Conservation (phyloP, 768 basidiomycete species). For the Serendipita sp. region DNA sequence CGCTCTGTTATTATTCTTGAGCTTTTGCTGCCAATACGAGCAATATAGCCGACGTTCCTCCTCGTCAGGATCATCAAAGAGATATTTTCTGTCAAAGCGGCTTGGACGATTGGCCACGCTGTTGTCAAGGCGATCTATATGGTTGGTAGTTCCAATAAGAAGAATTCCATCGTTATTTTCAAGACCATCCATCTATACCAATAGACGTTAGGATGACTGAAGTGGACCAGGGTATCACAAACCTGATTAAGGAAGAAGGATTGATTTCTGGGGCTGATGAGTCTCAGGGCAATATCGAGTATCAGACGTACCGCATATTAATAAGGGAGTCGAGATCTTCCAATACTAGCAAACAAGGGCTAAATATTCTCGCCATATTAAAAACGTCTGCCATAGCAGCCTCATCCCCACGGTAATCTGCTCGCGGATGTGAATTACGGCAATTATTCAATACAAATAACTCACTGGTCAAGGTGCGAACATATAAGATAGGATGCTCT, state of each 20-base stretch:
- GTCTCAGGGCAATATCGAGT: neutral
- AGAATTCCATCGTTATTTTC: slow-evolving; percentile 67
- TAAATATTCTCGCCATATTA: slow-evolving; percentile 47
- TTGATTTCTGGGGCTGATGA: slow-evolving; percentile 34
- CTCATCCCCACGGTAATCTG: slow-evolving; percentile 49
- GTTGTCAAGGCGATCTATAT: slow-evolving; percentile 65
- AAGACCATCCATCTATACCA: slow-evolving; percentile 37
- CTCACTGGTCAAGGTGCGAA: slow-evolving; percentile 63
- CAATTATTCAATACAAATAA: neutral
- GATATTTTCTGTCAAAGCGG: slow-evolving; percentile 80
- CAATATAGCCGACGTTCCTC: slow-evolving; percentile 53
- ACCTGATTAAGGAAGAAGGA: slow-evolving; percentile 82
- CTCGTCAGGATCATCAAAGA: slow-evolving; percentile 54
- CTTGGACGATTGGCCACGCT: slow-evolving; percentile 63
- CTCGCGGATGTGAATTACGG: neutral
- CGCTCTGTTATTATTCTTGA: slow-evolving; percentile 43
- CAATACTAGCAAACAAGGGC: slow-evolving; percentile 49
- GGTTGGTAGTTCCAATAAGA: slow-evolving; percentile 68
- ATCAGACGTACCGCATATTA: slow-evolving; percentile 20
- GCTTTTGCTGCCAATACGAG: slow-evolving; percentile 69
- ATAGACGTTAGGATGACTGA: slow-evolving; percentile 4
- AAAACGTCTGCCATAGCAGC: slow-evolving; percentile 52
- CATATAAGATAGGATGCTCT: slow-evolving; percentile 57
- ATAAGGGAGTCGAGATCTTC: slow-evolving; percentile 67
- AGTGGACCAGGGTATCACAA: slow-evolving; percentile 4